A percentile compares a stretch with the other conserved stretches of the same genome.
Evolutionary conservation across 2,329 filamentous ascomycete genomes (phyloP).

Genomic region (Berkeleyomyces basicola): DNA sequence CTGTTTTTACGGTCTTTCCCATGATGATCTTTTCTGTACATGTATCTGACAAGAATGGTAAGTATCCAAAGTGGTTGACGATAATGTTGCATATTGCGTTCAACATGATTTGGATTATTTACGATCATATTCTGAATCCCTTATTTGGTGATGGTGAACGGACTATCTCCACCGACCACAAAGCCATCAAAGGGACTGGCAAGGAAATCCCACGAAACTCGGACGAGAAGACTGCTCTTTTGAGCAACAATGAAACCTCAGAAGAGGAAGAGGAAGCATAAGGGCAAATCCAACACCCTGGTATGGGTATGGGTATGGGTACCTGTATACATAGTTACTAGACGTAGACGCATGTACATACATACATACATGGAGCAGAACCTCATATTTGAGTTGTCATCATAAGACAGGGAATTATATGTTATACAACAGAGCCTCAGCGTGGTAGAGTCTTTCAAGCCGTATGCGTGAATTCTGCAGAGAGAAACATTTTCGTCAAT

Average conservation of each 20-base stretch:
- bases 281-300: background rate
- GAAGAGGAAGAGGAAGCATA: background rate
- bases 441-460: background rate
- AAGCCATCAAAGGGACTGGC: background rate
- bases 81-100: conserved; percentile 29
- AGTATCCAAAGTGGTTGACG: conserved; percentile 47
- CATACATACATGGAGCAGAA: background rate
- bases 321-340: background rate
- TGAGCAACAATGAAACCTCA: background rate
- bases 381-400: background rate
- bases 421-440: background rate
- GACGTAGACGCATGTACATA: background rate
- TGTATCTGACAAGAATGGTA: conserved; percentile 50
- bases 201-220: background rate
- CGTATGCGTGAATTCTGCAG: background rate
- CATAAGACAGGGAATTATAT: background rate
- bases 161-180: conserved; percentile 21
- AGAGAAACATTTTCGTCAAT: background rate
- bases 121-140: conserved; percentile 33
- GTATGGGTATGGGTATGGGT: too few species aligned
- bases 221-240: conserved; percentile 1
- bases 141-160: conserved; percentile 79
- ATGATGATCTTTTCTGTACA: conserved; percentile 30
- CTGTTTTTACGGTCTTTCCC: conserved; percentile 32
- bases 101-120: conserved; percentile 28